Percentiles rank a stretch among this genome's conserved stretches.
phyloP scores from a whole-genome alignment of 768 basidiomycete genomes.

The Astraeus odoratus region DNA sequence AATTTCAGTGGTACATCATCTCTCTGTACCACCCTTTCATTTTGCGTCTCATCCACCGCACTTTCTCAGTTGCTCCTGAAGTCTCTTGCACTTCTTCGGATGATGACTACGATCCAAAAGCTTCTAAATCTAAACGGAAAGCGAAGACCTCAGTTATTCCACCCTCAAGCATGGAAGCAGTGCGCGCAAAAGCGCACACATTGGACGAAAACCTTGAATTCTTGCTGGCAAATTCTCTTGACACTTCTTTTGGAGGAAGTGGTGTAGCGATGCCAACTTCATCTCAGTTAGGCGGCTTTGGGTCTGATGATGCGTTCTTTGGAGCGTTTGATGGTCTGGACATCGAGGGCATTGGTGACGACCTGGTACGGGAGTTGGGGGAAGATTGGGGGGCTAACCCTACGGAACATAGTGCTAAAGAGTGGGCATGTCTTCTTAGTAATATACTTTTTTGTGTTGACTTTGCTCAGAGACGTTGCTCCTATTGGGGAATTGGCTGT shows the following conservation, averaged over 20 bases:
- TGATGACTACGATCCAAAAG: constrained; percentile 44
- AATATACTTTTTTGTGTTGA: constrained; percentile 8
- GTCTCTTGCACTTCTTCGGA: constrained; percentile 32
- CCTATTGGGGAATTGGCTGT: constrained; percentile 15
- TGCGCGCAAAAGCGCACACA: constrained; percentile 51
- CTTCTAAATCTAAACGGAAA: constrained; percentile 21
- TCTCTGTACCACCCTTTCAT: background rate
- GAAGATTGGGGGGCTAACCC: constrained; percentile 50
- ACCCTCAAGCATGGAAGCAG: constrained; percentile 33
- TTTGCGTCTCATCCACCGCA: background rate
- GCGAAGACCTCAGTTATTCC: constrained; percentile 17
- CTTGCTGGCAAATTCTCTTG: constrained; percentile 59
- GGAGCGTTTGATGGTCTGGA: constrained; percentile 48
- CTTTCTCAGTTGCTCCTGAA: constrained; percentile 3
- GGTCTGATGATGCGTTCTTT: constrained; percentile 49
- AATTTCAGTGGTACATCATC: constrained; percentile 39
- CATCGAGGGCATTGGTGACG: constrained; percentile 61
- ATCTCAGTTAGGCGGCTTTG: constrained; percentile 46
- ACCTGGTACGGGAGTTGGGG: constrained; percentile 69
- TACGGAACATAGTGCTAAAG: constrained; percentile 4
- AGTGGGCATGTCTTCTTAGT: constrained; percentile 9
- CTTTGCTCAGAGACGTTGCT: constrained; percentile 6
- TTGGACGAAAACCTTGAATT: constrained; percentile 68
- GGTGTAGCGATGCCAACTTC: constrained; percentile 38
- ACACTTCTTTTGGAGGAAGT: constrained; percentile 46